Conservation (phyloP, 345 rosid species). For the Acer saccharum region DNA sequence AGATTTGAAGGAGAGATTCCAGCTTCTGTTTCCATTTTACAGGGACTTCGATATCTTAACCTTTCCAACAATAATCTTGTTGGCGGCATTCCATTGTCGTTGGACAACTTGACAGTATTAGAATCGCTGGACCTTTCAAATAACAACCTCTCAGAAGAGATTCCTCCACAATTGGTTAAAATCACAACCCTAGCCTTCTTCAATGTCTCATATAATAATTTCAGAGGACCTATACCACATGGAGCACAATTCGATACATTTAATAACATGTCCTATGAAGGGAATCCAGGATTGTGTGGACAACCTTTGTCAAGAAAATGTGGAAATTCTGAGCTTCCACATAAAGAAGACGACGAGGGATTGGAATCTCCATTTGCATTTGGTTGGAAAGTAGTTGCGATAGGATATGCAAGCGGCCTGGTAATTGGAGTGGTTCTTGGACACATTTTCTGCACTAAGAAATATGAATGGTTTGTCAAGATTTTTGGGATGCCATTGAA, state of each 20-base stretch:
- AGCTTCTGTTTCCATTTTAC: not conserved
- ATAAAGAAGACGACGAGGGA: constrained; percentile 4
- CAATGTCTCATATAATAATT: not conserved
- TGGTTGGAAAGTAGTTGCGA: constrained; percentile 15
- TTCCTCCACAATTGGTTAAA: constrained; percentile 1
- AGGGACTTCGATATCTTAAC: not conserved
- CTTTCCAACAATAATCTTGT: not conserved
- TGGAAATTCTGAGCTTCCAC: not conserved
- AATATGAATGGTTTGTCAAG: constrained; percentile 14
- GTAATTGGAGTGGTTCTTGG: constrained; percentile 20
- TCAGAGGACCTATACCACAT: not conserved
- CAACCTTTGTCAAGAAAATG: not conserved
- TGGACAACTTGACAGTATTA: not conserved
- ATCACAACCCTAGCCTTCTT: not conserved
- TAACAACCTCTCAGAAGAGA: constrained; percentile 14
- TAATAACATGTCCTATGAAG: not conserved
- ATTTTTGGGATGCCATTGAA: constrained; percentile 1
- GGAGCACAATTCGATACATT: constrained; percentile 1
- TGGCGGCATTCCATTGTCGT: not conserved
- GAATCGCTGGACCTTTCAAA: constrained; percentile 13
- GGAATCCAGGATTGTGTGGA: not conserved
- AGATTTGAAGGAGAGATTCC: constrained; percentile 19
- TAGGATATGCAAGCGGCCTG: constrained; percentile 24
- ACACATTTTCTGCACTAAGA: not conserved
- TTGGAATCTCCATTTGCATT: not conserved